A percentile compares a stretch with the other conserved stretches of the same genome.
Evolutionary conservation across 2,329 filamentous ascomycete genomes (phyloP).

Genomic region (Colletotrichum salicis): DNA sequence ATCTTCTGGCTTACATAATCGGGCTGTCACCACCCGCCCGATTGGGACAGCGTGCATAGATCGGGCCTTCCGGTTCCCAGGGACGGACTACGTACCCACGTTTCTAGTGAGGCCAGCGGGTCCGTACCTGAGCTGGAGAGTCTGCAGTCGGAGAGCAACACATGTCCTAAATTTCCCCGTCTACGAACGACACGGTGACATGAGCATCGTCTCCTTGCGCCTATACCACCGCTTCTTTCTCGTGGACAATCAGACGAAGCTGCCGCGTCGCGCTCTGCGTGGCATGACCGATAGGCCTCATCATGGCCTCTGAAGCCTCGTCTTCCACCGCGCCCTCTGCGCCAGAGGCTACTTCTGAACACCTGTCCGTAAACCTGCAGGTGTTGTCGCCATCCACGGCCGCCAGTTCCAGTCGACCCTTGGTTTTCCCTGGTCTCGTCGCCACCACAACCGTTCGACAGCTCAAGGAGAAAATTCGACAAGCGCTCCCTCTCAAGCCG

Average conservation of each 20-base stretch:
- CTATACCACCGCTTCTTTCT: slow-evolving; percentile 3
- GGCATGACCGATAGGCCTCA: slow-evolving; percentile 34
- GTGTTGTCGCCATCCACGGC: slow-evolving; percentile 66
- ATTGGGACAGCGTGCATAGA: slow-evolving; percentile 31
- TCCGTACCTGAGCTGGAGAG: slow-evolving; percentile 29
- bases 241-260: slow-evolving; percentile 14
- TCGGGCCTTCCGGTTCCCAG: slow-evolving; percentile 23
- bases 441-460: slow-evolving; percentile 64
- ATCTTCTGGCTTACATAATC: slow-evolving; percentile 23
- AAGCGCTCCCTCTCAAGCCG: slow-evolving; percentile 60
- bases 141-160: slow-evolving; percentile 31
- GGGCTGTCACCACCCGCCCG: slow-evolving; percentile 8
- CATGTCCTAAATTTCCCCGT: slow-evolving; percentile 31
- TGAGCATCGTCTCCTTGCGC: slow-evolving; percentile 25
- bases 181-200: slow-evolving; percentile 25
- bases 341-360: slow-evolving; percentile 40
- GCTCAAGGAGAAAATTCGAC: slow-evolving; percentile 68
- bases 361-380: slow-evolving; percentile 63
- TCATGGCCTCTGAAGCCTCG: slow-evolving; percentile 52
- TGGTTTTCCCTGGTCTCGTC: slow-evolving; percentile 61
- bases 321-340: slow-evolving; percentile 42
- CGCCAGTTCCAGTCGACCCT: slow-evolving; percentile 60
- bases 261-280: slow-evolving; percentile 33
- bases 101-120: slow-evolving; percentile 31
- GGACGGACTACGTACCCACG: slow-evolving; percentile 22